These are phyloP conservation scores for Thelephora aurantiotincta DNA, from an alignment of 768 basidiomycete species.

Conservation along the genomic window DNA sequence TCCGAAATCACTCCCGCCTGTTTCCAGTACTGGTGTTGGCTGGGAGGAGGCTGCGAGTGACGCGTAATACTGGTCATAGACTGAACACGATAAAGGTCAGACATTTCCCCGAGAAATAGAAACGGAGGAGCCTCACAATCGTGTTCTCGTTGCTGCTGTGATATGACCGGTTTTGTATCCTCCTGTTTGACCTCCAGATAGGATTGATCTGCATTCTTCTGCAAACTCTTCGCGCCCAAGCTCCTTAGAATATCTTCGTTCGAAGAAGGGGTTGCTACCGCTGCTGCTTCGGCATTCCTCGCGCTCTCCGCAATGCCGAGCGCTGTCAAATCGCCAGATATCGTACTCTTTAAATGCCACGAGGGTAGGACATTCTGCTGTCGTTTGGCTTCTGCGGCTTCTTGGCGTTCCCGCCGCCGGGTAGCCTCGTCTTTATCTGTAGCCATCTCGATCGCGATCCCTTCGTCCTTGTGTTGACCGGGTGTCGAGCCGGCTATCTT, in stretches of 20 bases:
- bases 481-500: constrained; percentile 63
- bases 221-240: constrained; percentile 34
- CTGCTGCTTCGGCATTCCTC: constrained; percentile 25
- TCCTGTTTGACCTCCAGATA: constrained; percentile 12
- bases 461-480: constrained; percentile 49
- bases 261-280: constrained; percentile 22
- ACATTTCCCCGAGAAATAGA: background rate
- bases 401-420: constrained; percentile 57
- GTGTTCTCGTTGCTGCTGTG: constrained; percentile 29
- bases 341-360: constrained; percentile 95
- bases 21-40: constrained; percentile 45
- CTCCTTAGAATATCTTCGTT: constrained; percentile 68
- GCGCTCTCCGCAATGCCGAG: constrained; percentile 65
- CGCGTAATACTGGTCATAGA: constrained; percentile 76
- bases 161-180: constrained; percentile 33
- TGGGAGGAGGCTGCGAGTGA: constrained; percentile 53
- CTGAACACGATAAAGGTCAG: constrained; percentile 19
- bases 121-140: constrained; percentile 40
- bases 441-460: constrained; percentile 75
- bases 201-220: constrained; percentile 11
- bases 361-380: constrained; percentile 85
- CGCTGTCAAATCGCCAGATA: constrained; percentile 83
- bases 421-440: constrained; percentile 81
- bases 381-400: constrained; percentile 71
- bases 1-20: constrained; percentile 32